phyloP scores from a whole-genome alignment of 2,329 filamentous ascomycete species.

The Diaporthe ampelina region DNA sequence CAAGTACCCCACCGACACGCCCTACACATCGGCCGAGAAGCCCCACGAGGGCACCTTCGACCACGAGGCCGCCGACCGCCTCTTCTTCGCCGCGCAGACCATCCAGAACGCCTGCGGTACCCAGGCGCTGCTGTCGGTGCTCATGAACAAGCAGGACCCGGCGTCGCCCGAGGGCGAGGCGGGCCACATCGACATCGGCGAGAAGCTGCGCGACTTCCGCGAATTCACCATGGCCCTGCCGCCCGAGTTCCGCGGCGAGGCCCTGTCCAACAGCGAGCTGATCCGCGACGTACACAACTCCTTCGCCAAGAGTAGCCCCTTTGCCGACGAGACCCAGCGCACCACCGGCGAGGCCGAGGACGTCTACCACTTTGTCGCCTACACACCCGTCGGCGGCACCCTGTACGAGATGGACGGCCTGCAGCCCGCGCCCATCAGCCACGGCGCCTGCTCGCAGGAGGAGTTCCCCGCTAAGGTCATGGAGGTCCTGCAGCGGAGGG shows the following conservation, averaged over 20 bases:
- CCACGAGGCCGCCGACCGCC: conserved; percentile 76
- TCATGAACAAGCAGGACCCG: conserved; percentile 82
- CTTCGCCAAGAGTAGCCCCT: conserved; percentile 89
- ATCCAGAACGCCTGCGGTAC: conserved; percentile 99
- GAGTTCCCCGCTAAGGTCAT: conserved; percentile 87
- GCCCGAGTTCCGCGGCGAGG: conserved; percentile 75
- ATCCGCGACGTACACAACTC: conserved; percentile 89
- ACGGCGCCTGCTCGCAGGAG: conserved; percentile 79
- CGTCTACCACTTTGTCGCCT: conserved; percentile 98
- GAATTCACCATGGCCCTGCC: conserved; percentile 91
- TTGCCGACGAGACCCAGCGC: conserved; percentile 89
- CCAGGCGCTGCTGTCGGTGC: conserved; percentile 90
- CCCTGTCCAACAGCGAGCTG: conserved; percentile 73
- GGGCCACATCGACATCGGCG: conserved; percentile 77
- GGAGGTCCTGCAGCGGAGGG: conserved; percentile 85
- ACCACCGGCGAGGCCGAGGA: conserved; percentile 81
- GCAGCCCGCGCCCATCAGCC: conserved; percentile 91
- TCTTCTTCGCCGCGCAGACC: conserved; percentile 97
- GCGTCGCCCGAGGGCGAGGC: conserved; percentile 46
- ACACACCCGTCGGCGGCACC: conserved; percentile 82
- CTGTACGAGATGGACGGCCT: conserved; percentile 97
- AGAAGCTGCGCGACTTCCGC: conserved; percentile 81
- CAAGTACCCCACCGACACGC: conserved; percentile 86
- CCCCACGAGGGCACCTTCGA: conserved; percentile 89
- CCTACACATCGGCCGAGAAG: conserved; percentile 69